Conservation (phyloP, 345 rosid genomes). For the Lumnitzera littorea region DNA sequence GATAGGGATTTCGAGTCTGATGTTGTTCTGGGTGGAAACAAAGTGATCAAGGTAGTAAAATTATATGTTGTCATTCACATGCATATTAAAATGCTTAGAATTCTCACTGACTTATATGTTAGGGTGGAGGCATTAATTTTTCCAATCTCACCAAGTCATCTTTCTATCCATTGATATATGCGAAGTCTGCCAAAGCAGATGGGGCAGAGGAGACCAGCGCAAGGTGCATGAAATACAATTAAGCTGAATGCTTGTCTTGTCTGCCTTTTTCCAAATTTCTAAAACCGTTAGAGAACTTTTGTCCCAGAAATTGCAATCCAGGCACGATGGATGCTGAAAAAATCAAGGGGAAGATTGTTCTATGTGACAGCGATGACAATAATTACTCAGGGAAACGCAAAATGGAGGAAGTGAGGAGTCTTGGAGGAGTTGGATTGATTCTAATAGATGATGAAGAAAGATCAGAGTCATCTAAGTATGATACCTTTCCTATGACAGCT, state of each 20-base stretch:
- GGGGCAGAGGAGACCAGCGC: conserved; percentile 31
- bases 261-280: not conserved
- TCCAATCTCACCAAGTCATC: conserved; percentile 41
- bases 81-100: not conserved
- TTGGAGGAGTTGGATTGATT: conserved; percentile 54
- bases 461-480: conserved; percentile 35
- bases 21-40: conserved; percentile 51
- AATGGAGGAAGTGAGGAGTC: conserved; percentile 30
- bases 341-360: conserved; percentile 61
- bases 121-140: conserved; percentile 81
- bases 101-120: conserved; percentile 1
- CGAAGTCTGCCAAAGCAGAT: conserved; percentile 39
- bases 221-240: conserved; percentile 26
- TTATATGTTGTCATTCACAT: not conserved
- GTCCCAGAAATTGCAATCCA: conserved; percentile 41
- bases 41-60: conserved; percentile 47
- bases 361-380: conserved; percentile 38
- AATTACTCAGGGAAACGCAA: conserved; percentile 13
- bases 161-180: conserved; percentile 45
- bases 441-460: conserved; percentile 37
- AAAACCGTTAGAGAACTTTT: not conserved
- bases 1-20: conserved; percentile 76
- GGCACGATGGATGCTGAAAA: conserved; percentile 33
- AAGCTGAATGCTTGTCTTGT: not conserved
- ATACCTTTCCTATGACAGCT: conserved; percentile 37